Conservation (phyloP, 768 basidiomycete species). For the Russula brevipes region DNA sequence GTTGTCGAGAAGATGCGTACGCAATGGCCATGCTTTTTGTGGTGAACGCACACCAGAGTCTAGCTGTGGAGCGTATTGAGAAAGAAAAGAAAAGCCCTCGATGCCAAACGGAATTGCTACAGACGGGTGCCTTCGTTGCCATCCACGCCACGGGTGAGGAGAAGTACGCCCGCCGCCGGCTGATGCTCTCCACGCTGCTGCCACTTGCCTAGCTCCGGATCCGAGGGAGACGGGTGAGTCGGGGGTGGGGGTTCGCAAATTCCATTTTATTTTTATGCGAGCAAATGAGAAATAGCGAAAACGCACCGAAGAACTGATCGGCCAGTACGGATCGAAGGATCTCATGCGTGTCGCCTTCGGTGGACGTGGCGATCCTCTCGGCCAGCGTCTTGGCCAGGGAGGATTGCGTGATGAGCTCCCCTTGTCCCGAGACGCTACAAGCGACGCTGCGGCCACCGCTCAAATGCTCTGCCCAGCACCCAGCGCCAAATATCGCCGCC, state of each 20-base stretch:
- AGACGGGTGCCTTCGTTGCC: slow-evolving; percentile 23
- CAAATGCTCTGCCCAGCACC: slow-evolving; percentile 61
- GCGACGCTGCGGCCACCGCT: slow-evolving; percentile 41
- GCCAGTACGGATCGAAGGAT: slow-evolving; percentile 43
- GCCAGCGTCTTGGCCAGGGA: slow-evolving; percentile 53
- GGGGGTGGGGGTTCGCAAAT: neutral
- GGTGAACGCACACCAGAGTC: slow-evolving; percentile 82
- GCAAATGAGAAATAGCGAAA: neutral
- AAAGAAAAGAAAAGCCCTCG: neutral
- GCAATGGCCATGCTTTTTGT: slow-evolving; percentile 78
- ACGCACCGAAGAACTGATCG: slow-evolving; percentile 49
- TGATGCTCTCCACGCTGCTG: slow-evolving; percentile 37
- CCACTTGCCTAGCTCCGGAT: slow-evolving; percentile 33
- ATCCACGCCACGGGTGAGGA: slow-evolving; percentile 49
- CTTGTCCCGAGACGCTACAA: slow-evolving; percentile 68
- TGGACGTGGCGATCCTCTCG: slow-evolving; percentile 36
- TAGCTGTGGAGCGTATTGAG: slow-evolving; percentile 38
- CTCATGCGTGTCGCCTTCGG: slow-evolving; percentile 52
- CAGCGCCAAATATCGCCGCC: slow-evolving; percentile 70
- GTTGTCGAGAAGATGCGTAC: slow-evolving; percentile 51
- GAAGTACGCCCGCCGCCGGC: slow-evolving; percentile 57
- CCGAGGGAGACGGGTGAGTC: neutral
- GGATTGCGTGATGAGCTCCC: slow-evolving; percentile 61
- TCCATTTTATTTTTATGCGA: neutral
- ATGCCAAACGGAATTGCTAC: neutral